A percentile compares a stretch with the other conserved stretches of the same genome.
Evolutionary conservation across 2,329 filamentous ascomycete species (phyloP).

Genomic region (Albifimbria verrucaria): DNA sequence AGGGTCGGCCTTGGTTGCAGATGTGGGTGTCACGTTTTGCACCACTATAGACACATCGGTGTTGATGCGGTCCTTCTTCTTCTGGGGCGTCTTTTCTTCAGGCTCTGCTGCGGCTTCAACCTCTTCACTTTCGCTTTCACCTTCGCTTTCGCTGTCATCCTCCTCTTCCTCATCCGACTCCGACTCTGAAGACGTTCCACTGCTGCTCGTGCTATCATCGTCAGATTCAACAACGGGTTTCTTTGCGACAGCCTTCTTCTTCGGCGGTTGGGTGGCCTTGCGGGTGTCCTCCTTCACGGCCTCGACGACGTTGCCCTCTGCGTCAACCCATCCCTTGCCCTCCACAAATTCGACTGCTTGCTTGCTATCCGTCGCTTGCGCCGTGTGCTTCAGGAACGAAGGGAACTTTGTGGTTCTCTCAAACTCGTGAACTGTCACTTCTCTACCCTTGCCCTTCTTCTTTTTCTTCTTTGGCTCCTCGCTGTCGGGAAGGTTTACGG

Average conservation of each 20-base stretch:
- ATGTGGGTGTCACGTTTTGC: constrained; percentile 16
- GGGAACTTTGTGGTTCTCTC: constrained; percentile 79
- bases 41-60: constrained; percentile 5
- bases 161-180: constrained; percentile 19
- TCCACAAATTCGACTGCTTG: constrained; percentile 65
- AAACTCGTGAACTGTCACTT: constrained; percentile 83
- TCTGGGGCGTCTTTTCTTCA: constrained; percentile 13
- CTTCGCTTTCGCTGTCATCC: constrained; percentile 9
- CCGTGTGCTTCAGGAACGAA: constrained; percentile 66
- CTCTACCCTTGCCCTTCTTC: constrained; percentile 45
- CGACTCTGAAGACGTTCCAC: constrained; percentile 33
- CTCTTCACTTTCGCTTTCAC: constrained; percentile 13
- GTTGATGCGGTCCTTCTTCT: background rate
- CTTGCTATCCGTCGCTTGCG: constrained; percentile 27
- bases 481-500: constrained; percentile 38
- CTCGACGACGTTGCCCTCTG: constrained; percentile 73
- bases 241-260: constrained; percentile 18
- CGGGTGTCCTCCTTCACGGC: constrained; percentile 31
- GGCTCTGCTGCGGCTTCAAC: constrained; percentile 2
- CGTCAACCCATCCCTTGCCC: constrained; percentile 84
- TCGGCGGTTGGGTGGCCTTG: constrained; percentile 18
- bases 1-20: constrained; percentile 24
- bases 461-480: constrained; percentile 54
- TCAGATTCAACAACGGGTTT: constrained; percentile 18
- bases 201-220: constrained; percentile 19